Conservation (phyloP, 108 stramenopile genomes). For the Conticribra guillardii region DNA sequence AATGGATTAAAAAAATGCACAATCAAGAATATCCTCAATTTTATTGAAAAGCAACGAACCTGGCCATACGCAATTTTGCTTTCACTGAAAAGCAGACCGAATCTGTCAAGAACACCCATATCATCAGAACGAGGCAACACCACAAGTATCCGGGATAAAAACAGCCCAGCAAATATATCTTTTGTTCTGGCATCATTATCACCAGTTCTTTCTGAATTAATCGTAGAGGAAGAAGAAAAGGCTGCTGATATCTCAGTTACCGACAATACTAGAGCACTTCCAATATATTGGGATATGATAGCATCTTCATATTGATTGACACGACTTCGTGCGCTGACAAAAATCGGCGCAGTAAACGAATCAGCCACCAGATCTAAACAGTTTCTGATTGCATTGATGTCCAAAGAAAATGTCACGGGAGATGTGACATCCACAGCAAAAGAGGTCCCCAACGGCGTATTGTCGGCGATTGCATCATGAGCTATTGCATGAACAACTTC, state of each 20-base stretch:
- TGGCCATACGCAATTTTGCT: no score
- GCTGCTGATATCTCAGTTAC: slow-evolving; percentile 3
- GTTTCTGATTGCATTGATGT: slow-evolving; percentile 46
- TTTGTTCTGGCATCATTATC: not conserved
- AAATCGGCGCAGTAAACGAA: slow-evolving; percentile 53
- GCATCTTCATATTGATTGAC: slow-evolving; percentile 20
- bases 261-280: slow-evolving; percentile 9
- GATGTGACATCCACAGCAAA: slow-evolving; percentile 52
- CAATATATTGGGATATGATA: slow-evolving; percentile 6
- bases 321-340: slow-evolving; percentile 11
- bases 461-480: slow-evolving; percentile 21
- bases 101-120: not conserved
- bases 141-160: slow-evolving; percentile 3
- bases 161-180: slow-evolving; percentile 1
- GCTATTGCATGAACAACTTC: not conserved
- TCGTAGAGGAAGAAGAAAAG: not conserved
- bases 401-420: slow-evolving; percentile 46
- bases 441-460: slow-evolving; percentile 31
- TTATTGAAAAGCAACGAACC: slow-evolving; percentile 2
- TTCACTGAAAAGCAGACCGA: no score
- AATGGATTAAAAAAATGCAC: no score
- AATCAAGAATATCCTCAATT: not conserved
- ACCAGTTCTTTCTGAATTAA: not conserved
- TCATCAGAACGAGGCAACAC: not conserved
- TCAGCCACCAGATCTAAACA: slow-evolving; percentile 41